Conservation (phyloP, 345 rosid species). For the Bruguiera gymnorhiza region DNA sequence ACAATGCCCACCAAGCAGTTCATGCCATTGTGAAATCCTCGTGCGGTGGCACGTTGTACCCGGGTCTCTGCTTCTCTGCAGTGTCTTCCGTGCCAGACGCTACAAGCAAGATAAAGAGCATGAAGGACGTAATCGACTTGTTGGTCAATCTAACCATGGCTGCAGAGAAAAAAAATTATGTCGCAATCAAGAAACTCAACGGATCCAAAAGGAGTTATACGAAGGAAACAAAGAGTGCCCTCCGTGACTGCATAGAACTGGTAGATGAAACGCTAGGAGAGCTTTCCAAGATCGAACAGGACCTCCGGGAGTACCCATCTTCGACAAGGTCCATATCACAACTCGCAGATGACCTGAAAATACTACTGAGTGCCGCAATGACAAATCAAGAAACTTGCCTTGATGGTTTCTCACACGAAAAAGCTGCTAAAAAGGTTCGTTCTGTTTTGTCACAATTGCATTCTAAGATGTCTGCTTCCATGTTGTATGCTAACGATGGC, state of each 20-base stretch:
- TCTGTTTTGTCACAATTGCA: neutral
- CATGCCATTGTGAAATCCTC: conserved; percentile 42
- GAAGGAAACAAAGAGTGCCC: conserved; percentile 1
- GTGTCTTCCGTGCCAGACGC: conserved; percentile 28
- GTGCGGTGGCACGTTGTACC: conserved; percentile 55
- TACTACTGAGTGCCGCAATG: conserved; percentile 22
- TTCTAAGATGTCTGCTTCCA: neutral
- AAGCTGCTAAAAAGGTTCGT: conserved; percentile 12
- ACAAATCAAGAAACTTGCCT: conserved; percentile 24
- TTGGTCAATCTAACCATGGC: conserved; percentile 48
- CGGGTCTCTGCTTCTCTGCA: conserved; percentile 56
- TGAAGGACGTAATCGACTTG: conserved; percentile 51
- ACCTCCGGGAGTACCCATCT: conserved; percentile 4
- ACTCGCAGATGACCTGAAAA: conserved; percentile 24
- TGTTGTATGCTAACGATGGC: neutral
- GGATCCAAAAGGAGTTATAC: conserved; percentile 12
- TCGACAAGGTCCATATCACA: conserved; percentile 20
- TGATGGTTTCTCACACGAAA: conserved; percentile 21
- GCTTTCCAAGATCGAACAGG: conserved; percentile 2
- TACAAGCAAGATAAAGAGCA: conserved; percentile 31
- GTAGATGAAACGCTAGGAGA: conserved; percentile 15
- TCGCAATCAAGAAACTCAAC: conserved; percentile 40
- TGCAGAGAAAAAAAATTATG: conserved; percentile 47
- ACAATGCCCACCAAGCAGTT: neutral
- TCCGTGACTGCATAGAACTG: conserved; percentile 14